Conservation (phyloP, 2,329 filamentous ascomycete species). For the Exophiala xenobiotica region DNA sequence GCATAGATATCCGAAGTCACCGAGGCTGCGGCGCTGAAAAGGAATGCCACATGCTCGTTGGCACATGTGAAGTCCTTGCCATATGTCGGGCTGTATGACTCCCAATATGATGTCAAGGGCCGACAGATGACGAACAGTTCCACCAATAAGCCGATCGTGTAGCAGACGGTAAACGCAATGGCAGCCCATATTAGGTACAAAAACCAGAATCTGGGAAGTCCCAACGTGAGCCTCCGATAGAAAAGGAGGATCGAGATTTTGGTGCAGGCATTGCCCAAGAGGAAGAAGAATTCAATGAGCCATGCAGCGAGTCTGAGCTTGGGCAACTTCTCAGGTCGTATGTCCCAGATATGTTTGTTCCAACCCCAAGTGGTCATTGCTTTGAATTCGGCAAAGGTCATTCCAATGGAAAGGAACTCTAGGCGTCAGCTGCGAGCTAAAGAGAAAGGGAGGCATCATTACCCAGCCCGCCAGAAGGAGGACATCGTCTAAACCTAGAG, state of each 20-base stretch:
- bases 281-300: conserved; percentile 23
- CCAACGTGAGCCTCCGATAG: conserved; percentile 19
- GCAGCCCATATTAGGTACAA: conserved; percentile 17
- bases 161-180: conserved; percentile 15
- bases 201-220: conserved; percentile 19
- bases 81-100: conserved; percentile 17
- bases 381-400: conserved; percentile 18
- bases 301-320: conserved; percentile 18
- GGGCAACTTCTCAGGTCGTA: conserved; percentile 7
- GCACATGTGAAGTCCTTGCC: conserved; percentile 12
- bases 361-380: conserved; percentile 19
- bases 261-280: conserved; percentile 17
- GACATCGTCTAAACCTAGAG: conserved; percentile 17
- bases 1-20: conserved; percentile 23
- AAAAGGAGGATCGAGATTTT: conserved; percentile 22
- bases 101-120: conserved; percentile 17
- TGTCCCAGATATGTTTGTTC: conserved; percentile 22
- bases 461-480: conserved; percentile 19
- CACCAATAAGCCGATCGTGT: conserved; percentile 12
- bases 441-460: background rate
- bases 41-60: conserved; percentile 16
- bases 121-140: conserved; percentile 17
- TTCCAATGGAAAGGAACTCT: conserved; percentile 20
- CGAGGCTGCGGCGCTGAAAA: conserved; percentile 17
- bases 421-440: background rate